Base-by-base conservation (phyloP, 257 asterid genomes). In the Solanum sparsipilum region DNA sequence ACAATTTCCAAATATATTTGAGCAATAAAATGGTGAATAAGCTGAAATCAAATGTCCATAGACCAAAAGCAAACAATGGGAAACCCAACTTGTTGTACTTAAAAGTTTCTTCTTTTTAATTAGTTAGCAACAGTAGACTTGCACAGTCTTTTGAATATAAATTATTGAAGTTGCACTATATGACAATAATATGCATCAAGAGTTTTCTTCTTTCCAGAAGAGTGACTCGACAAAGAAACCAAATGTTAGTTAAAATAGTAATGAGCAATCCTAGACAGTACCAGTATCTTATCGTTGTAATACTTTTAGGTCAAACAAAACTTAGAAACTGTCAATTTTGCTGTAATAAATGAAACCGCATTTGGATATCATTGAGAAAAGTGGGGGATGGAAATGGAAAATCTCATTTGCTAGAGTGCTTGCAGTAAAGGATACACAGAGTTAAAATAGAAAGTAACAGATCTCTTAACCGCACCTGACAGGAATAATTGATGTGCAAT, bases 401-500 rank as follows among this genome's bases (percentile, higher is more conserved):
- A n/a, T 78, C 63, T 39, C 35, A 41, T n/a, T 76, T 78, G 60
- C 35, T 41, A 29, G 34, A 76, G 35, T 39, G 35, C 60, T 11
- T 81, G 39, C 27, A 48, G 70, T 31, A 48, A 46, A 44, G 18
- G 38, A 44, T 44, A 56, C 13, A 78, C 16, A 79, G 9, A 79
- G 27, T 44, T 44, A 44, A 79, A 46, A 79, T 8, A 27, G 44
- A 25, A 71, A 46, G 73, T 35, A 65, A 63, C 39, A 32, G 58
- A 84, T 56, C 44, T 65, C 83, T 86, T 70, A 73, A 46, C 67
- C 89, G 41, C 86, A 97, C 99, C 99, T 90, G 99, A 90, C 92
- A 97, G 89, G 92, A 96, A 97, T 83, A 96, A 91, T 90, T 97
- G 99, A 89, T 92, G 98, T 36, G 99, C 99, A 90, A 91, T 90